A percentile compares a stretch with the other conserved stretches of the same genome.
These are phyloP conservation scores for Backusella macrospora DNA, from an alignment of 192 early-diverging fungal species.

Conservation along the genomic window DNA sequence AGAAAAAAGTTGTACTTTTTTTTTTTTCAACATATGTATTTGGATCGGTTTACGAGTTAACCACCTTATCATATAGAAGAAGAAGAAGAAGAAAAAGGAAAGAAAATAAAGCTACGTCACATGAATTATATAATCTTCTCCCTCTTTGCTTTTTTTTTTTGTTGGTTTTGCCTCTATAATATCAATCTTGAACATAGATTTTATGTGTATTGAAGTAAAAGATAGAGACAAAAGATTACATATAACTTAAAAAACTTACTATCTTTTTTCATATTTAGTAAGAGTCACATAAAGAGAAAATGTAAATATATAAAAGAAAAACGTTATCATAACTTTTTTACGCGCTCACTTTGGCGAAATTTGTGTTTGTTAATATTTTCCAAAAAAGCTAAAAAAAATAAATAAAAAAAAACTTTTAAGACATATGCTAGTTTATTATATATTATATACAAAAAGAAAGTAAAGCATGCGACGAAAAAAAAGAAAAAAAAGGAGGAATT, in stretches of 20 bases:
- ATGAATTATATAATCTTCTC: neutral
- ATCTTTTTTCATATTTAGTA: neutral
- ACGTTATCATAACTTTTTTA: neutral
- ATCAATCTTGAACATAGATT: neutral
- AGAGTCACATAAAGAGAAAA: neutral
- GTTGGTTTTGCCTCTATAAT: neutral
- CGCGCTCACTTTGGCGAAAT: neutral
- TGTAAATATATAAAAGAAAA: slow-evolving; percentile 3
- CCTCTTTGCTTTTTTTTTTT: neutral
- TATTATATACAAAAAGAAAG: slow-evolving; percentile 10
- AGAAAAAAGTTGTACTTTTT: too few species aligned
- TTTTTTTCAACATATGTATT: too few species aligned
- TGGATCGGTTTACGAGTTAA: too few species aligned
- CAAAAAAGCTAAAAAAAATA: slow-evolving; percentile 3
- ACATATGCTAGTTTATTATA: slow-evolving; percentile 3
- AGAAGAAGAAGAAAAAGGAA: too few species aligned
- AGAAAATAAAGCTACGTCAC: neutral
- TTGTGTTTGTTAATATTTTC: neutral
- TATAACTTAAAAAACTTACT: neutral
- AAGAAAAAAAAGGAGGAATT: neutral
- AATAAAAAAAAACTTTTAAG: neutral
- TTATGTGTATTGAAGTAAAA: neutral
- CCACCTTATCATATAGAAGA: too few species aligned
- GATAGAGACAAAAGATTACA: neutral
- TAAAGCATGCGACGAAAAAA: slow-evolving; percentile 1